phyloP scores from a whole-genome alignment of 2,329 filamentous ascomycete genomes.

The Monilinia aucupariae region DNA sequence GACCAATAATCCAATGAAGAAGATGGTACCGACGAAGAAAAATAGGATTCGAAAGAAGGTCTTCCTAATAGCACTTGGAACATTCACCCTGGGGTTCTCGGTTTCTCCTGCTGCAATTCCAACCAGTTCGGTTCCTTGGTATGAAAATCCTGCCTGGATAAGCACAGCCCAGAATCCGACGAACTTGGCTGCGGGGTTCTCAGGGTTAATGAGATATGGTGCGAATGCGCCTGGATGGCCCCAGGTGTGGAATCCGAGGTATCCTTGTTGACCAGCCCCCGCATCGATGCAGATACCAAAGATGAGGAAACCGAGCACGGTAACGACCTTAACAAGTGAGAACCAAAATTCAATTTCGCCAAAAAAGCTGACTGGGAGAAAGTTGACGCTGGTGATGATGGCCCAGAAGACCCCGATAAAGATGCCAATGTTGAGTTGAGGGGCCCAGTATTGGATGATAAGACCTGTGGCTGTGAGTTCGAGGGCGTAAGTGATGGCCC shows the following conservation, averaged over 20 bases:
- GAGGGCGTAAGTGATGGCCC: constrained; percentile 66
- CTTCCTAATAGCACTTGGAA: constrained; percentile 59
- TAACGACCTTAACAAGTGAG: constrained; percentile 69
- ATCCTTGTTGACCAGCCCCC: constrained; percentile 54
- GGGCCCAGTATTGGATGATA: constrained; percentile 71
- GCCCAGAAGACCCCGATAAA: constrained; percentile 71
- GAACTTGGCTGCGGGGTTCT: constrained; percentile 41
- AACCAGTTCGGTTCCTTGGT: constrained; percentile 58
- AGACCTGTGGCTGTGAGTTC: constrained; percentile 68
- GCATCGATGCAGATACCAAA: constrained; percentile 71
- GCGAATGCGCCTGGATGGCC: constrained; percentile 56
- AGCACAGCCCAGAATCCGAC: constrained; percentile 65
- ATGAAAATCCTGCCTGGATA: constrained; percentile 45
- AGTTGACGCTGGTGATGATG: constrained; percentile 62
- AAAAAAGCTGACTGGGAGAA: constrained; percentile 66
- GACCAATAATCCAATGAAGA: constrained; percentile 54
- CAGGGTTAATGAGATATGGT: constrained; percentile 51
- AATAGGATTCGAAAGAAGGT: constrained; percentile 53
- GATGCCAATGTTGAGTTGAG: constrained; percentile 58
- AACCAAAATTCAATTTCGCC: constrained; percentile 78
- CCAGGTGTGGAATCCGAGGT: constrained; percentile 56
- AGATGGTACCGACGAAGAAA: constrained; percentile 47
- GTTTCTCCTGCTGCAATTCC: constrained; percentile 63
- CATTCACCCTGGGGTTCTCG: constrained; percentile 53
- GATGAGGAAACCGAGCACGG: constrained; percentile 69